phyloP scores from a whole-genome alignment of 1,284 basidiomycete genomes.

The Pascua sp. region DNA sequence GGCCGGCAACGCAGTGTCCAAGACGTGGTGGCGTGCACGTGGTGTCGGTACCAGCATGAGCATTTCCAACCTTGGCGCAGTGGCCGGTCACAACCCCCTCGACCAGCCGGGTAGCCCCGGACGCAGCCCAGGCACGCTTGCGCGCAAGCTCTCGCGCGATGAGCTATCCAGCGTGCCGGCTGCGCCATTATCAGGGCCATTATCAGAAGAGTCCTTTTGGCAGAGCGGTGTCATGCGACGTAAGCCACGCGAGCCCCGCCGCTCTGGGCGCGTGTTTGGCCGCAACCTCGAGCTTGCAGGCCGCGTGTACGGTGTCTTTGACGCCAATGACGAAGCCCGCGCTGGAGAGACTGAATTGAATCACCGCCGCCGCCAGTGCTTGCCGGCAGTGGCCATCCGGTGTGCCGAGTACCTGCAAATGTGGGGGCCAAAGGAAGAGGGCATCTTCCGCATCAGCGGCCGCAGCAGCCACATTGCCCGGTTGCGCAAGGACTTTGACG shows the following conservation, averaged over 20 bases:
- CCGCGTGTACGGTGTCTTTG: constrained; percentile 31
- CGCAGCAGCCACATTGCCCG: constrained; percentile 62
- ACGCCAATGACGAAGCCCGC: constrained; percentile 18
- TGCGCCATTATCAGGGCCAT: not conserved
- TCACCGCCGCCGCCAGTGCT: constrained; percentile 28
- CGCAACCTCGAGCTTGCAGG: constrained; percentile 34
- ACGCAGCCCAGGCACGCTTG: constrained; percentile 2
- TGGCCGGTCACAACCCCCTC: constrained; percentile 7
- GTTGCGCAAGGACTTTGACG: constrained; percentile 76
- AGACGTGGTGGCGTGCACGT: constrained; percentile 41
- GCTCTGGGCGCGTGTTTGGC: constrained; percentile 36
- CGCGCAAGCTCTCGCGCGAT: constrained; percentile 23
- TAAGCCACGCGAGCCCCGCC: constrained; percentile 7
- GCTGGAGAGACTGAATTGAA: constrained; percentile 23
- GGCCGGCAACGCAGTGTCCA: constrained; percentile 42
- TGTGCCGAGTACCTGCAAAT: constrained; percentile 46
- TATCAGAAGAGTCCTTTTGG: constrained; percentile 25
- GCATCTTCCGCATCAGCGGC: constrained; percentile 50
- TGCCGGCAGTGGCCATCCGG: constrained; percentile 48
- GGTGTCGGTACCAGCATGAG: constrained; percentile 41
- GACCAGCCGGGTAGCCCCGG: constrained; percentile 8
- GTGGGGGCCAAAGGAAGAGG: constrained; percentile 50
- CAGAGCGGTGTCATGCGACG: constrained; percentile 27
- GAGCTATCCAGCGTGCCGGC: constrained; percentile 10
- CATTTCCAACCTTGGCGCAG: constrained; percentile 20